phyloP scores from a whole-genome alignment of 1,284 basidiomycete species.

The Microbotryomycetes sp. region DNA sequence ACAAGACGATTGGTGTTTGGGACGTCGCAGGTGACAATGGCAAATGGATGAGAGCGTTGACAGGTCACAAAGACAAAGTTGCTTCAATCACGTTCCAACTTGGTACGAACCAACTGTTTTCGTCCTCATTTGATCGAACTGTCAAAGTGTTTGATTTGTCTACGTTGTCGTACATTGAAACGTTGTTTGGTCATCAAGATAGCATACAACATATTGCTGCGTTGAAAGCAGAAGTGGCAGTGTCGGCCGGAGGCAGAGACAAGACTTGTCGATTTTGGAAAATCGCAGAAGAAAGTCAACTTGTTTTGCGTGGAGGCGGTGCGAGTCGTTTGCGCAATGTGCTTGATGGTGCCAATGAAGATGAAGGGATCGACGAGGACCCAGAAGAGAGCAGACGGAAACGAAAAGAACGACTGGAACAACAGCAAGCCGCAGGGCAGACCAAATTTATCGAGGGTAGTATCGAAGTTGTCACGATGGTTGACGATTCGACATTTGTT shows the following conservation, averaged over 20 bases:
- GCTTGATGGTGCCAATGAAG: conserved; percentile 66
- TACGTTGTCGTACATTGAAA: conserved; percentile 88
- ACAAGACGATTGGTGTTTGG: conserved; percentile 76
- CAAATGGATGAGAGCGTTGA: conserved; percentile 69
- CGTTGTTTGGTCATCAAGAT: conserved; percentile 96
- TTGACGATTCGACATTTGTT: conserved; percentile 87
- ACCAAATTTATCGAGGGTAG: conserved; percentile 75
- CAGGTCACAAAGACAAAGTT: conserved; percentile 77
- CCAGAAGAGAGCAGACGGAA: conserved; percentile 41
- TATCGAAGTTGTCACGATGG: conserved; percentile 85
- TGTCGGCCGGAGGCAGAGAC: conserved; percentile 84
- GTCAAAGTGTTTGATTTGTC: conserved; percentile 83
- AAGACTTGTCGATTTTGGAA: conserved; percentile 94
- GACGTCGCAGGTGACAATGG: conserved; percentile 56
- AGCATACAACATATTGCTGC: conserved; percentile 69
- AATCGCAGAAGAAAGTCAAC: conserved; percentile 87
- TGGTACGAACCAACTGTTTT: conserved; percentile 76
- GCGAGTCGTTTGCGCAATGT: conserved; percentile 69
- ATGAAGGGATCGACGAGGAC: conserved; percentile 51
- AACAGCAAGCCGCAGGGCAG: conserved; percentile 44
- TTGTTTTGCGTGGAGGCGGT: conserved; percentile 91
- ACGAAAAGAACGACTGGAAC: conserved; percentile 44
- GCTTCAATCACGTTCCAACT: conserved; percentile 74
- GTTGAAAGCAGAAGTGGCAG: conserved; percentile 72
- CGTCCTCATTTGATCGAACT: conserved; percentile 83